Base-by-base conservation (phyloP, 371 early-diverging fungal genomes). In the Conidiobolus coronatus region DNA sequence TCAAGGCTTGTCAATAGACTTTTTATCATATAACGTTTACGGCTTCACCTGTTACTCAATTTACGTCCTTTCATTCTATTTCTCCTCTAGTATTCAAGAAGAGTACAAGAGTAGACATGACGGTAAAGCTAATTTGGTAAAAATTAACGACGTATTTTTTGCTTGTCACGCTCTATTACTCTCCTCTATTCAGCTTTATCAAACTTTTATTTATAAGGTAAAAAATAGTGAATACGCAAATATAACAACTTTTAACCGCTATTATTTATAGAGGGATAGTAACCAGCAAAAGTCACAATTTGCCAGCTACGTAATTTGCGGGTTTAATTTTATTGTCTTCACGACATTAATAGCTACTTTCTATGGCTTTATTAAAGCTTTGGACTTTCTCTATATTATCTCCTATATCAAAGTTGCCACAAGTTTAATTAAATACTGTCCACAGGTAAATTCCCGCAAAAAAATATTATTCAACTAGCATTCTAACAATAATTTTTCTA, bases 1-100 rank as follows among this genome's bases (percentile, higher is more conserved):
- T 0, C 71, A 76, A 42, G 91, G 92, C 0, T 62, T 91, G 19
- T 90, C 92, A 0, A 64, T 88, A 14, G 95, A 94, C 59, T 94
- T 87, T 64, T 51, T 88, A 2, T 69, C 69, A 49, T 77, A 80
- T 55, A 91, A 89, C 56, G 68, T 83, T 14, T 60, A 71, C 24
- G 92, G 95, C 4, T 94, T 94, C 47, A 36, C 73, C 0, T 86
- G 81, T 58, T 91, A 91, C 51, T 66, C 84, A 43, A 70, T 80
- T 18, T 90, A 75, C 70, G 89, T 83, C 53, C 35, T 79, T 4
- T 57, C 72, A 5, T 79, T 88, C 46, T 85, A 64, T 57, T 75
- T 65, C 44, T 75, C 67, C 59, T 54, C 63, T 13, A 56, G 59
- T 20, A 70, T 84, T 11, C 76, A 75, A 39, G 68, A 77, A n/a